Base-by-base conservation (phyloP, 164 flowering plant species). In the Aristolochia californica region DNA sequence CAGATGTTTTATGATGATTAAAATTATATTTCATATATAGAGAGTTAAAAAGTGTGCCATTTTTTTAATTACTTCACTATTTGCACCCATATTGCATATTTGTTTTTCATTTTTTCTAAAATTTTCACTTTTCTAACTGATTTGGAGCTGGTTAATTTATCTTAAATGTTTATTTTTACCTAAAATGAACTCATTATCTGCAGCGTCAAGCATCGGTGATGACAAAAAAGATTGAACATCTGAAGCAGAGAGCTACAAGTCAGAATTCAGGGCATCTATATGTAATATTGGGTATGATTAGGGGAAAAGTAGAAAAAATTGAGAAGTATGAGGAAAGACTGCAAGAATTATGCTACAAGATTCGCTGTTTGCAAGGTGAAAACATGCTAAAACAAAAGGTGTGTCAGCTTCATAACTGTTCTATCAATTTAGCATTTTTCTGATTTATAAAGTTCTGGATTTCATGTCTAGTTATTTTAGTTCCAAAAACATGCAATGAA, bases 371-470 rank as follows among this genome's bases (percentile, higher is more conserved):
- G 30, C 93, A 80, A 71, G 28, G 67, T 45, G 75, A 75, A 70
- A 65, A 59, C 48, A 60, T 69, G 61, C 77, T 82, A 51, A 71
- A 68, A 57, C 63, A 70, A 38, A 83, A 80, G 93, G 87, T 88
- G 65, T 56, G 40, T 34, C 40, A 34, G 40, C 40, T 34, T 34
- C 40, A 24, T 43, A 18, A 51, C 24, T 20, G 54, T 25, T 23
- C 9, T 16, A 2, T 47, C 22, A 4, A 14, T 17, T 47, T 47
- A 17, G 15, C 50, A 47, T 47, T 47, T 17, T 47, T 5, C 50
- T 13, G 12, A 1, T 17, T 45, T 18, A 45, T 12, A 14, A 45
- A 18, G 3, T 45, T 18, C 20, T 14, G 16, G 2, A 2, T 3
- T 45, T 14, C 13, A 47, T 47, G 50, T 47, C 22, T 14, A 17